Base-by-base conservation (phyloP, 176 grass and related monocot species). In the Oryza australiensis region DNA sequence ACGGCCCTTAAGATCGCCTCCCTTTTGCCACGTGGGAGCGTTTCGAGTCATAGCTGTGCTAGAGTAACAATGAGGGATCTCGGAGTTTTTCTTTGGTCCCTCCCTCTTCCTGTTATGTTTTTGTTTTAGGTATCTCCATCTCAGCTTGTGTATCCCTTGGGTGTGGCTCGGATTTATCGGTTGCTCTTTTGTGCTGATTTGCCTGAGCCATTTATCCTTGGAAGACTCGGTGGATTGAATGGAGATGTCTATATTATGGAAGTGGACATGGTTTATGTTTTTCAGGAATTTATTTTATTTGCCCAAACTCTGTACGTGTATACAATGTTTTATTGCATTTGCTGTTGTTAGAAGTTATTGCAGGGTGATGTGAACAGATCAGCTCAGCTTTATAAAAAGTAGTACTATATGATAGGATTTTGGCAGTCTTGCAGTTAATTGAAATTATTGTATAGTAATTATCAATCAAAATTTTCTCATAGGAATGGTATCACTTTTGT, bases 1-100 rank as follows among this genome's bases (percentile, higher is more conserved):
- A 77, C 80, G 37, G 84, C 89, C 87, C 89, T 97, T 94, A 97
- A 94, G 94, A 94, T 94, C 75, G 87, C 86, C 94, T 97, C 84
- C 84, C 91, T 81, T 84, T 51, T 45, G 77, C 80, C 20, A 68
- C 42, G 27, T 94, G 91, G 94, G 90, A 94, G 89, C 71, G 84
- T 91, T 83, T 97, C 57, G 94, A 97, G 91, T 94, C 94, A 93
- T 97, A 80, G 84, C 89, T 83, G 84, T 77, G 94, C 94, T 29
- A 97, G 18, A 97, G 78, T 67, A 80, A 91, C 27, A 26, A 49
- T 26, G 24, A 81, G 70, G 16, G 5, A 55, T 62, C 23, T 72
- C 55, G 86, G 94, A 88, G 89, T 97, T 86, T 78, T 93, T 91
- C 94, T 91, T 81, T 97, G 86, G 75, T 13, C 13, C 64, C 48